Base-by-base conservation (phyloP, 768 basidiomycete genomes). In the Russula vinacea region DNA sequence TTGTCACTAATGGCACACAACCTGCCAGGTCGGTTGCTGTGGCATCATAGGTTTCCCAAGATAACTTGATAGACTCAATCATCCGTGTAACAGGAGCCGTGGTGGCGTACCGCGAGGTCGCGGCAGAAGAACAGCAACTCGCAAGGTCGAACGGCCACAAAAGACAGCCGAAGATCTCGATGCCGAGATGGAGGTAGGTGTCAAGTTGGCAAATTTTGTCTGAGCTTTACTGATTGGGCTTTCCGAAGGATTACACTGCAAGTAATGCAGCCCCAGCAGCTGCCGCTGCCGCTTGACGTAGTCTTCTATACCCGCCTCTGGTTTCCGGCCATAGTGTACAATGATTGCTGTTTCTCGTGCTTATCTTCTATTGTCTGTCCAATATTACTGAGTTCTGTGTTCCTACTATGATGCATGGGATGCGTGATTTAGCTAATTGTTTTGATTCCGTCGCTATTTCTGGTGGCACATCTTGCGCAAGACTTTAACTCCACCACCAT, bases 101-200 rank as follows among this genome's bases (percentile, higher is more conserved):
- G 67, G 64, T 59, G 71, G 47, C 56, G 56, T 47, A 10, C 54
- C 62, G 65, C 66, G 73, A 75, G 76, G 79, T 62, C 78, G 82
- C 62, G 82, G 85, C 17, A 79, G 81, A 63, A 71, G 77, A 59
- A 74, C 76, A 16, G 74, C 75, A 26, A 73, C 73, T 45, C 79
- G 82, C 70, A 84, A 82, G 70, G 73, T 68, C 47, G 86, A 89
- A 58, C 79, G 92, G 67, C 83, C 89, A 5, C 78, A 80, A 61
- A 96, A 96, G 80, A 85, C 85, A 24, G 92, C 80, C 3, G 96
- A 92, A 37, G 92, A 95, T 73, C 84, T 98, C 49, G 96, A 98
- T 74, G 94, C 95, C 9, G 96, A 98, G 81, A 98, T 98, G 96
- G 90, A 90, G 84, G 96, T 96, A 64, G 44, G 85, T 61, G 24